Evolutionary conservation across 768 basidiomycete species (phyloP), one percentile per base, ranked within the genome.

Genomic region (Lanmaoa rubissima): DNA sequence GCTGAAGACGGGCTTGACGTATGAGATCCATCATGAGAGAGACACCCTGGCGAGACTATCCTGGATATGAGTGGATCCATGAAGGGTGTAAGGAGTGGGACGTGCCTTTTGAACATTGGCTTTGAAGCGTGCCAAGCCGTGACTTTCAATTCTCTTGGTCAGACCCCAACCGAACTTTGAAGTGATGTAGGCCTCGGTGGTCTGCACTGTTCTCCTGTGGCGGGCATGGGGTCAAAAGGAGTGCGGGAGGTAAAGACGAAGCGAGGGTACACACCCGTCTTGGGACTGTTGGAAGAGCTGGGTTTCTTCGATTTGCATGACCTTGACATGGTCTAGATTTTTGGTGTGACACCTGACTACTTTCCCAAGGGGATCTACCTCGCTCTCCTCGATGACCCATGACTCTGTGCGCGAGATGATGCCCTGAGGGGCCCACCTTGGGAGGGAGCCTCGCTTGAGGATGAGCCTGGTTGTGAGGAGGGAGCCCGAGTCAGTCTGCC

Each of bases 371-470:
- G 91, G 87, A 73, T 97, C 92, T 8, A 98, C 92, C 67, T 96
- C 91, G 63, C 89, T 96, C 77, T 95, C 90, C 72, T 98, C 95
- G 57, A 98, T 74, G 46, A 97, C 86, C 95, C 94, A 98, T 3
- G 89, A 88, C 73, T 97, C 95, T 35, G 92, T 86, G 63, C 92
- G 82, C 2, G 84, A 83, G 34, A 94, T 75, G 58, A 98, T 87
- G 54, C 89, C 88, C 68, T 83, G 79, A 3, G 90, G 91, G 9
- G 91, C 91, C 95, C 95, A 98, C 64, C 88, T 80, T 0, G 95
- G 95, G 56, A 97, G 78, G n/a, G 89, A 82, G 7, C 94, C 95
- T 26, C 86, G 82, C 75, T 98, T 98, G 65, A 96, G 80, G 63
- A 98, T 92, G 61, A 98, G 87, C 21, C 95, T 85, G 2, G 89